Percentiles rank a stretch among this genome's conserved stretches.
Conservation (phyloP, 2,329 filamentous ascomycete genomes). For the Alternaria postmessia region DNA sequence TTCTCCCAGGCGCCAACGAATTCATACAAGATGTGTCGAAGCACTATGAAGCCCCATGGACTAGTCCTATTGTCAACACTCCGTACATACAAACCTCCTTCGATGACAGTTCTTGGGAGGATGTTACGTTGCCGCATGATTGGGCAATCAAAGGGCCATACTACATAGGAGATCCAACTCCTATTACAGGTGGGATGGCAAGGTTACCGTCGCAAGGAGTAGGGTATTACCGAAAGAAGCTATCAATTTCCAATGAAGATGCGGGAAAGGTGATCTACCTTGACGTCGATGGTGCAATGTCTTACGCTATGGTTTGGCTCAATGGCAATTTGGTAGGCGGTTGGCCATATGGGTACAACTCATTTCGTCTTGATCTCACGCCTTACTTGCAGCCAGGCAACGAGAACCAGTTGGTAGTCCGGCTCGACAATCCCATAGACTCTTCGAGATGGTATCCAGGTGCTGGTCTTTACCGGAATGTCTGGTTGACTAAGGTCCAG, state of each 20-base stretch:
- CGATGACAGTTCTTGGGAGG: slow-evolving; percentile 53
- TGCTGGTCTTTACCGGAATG: slow-evolving; percentile 61
- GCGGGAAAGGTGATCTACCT: slow-evolving; percentile 54
- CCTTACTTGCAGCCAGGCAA: not conserved
- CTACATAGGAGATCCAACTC: slow-evolving; percentile 52
- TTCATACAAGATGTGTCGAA: slow-evolving; percentile 47
- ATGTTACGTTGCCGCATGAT: slow-evolving; percentile 56
- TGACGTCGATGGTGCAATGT: slow-evolving; percentile 61
- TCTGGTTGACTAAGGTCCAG: slow-evolving; percentile 61
- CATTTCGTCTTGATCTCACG: not conserved
- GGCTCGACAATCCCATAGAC: slow-evolving; percentile 58
- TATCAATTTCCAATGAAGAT: slow-evolving; percentile 43
- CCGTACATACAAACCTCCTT: slow-evolving; percentile 39
- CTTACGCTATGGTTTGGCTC: slow-evolving; percentile 59
- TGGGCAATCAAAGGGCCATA: slow-evolving; percentile 60
- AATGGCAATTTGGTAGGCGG: slow-evolving; percentile 60
- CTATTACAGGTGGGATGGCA: slow-evolving; percentile 60
- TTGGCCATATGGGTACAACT: slow-evolving; percentile 59
- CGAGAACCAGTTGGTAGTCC: slow-evolving; percentile 53
- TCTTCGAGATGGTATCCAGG: slow-evolving; percentile 63
- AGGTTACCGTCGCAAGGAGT: slow-evolving; percentile 61
- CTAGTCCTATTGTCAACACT: slow-evolving; percentile 30
- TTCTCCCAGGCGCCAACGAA: slow-evolving; percentile 52
- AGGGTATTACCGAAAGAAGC: slow-evolving; percentile 60
- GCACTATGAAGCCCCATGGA: slow-evolving; percentile 36